Evolutionary conservation across 371 early-diverging fungal species (phyloP).

Genomic region (Mucor plumbeus): DNA sequence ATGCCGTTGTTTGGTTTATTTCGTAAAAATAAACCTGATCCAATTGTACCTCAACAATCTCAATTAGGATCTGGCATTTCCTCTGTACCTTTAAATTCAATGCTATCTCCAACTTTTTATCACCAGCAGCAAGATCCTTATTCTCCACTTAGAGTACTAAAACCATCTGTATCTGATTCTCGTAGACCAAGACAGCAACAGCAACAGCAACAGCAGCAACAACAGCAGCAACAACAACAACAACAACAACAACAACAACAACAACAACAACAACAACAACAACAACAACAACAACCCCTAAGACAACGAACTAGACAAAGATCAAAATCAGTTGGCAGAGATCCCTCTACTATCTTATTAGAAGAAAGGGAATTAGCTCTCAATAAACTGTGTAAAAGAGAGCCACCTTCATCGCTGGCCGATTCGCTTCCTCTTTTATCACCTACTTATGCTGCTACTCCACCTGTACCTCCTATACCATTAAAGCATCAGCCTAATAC

Average conservation of each 20-base stretch:
- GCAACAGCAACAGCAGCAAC: constrained; percentile 17
- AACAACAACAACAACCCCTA: neutral
- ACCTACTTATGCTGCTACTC: constrained; percentile 14
- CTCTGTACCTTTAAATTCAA: constrained; percentile 26
- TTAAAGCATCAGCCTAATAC: constrained; percentile 16
- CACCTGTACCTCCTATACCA: constrained; percentile 39
- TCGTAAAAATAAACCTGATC: constrained; percentile 25
- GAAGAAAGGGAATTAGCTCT: constrained; percentile 30
- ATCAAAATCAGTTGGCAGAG: constrained; percentile 37
- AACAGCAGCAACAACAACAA: constrained; percentile 22
- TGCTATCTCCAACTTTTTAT: constrained; percentile 13
- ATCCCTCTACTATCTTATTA: constrained; percentile 22
- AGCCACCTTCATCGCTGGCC: constrained; percentile 21
- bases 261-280: constrained; percentile 20
- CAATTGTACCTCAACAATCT: neutral
- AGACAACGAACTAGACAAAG: constrained; percentile 28
- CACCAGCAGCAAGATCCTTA: constrained; percentile 10
- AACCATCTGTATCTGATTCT: constrained; percentile 12
- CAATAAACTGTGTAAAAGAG: constrained; percentile 30
- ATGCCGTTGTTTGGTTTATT: constrained; percentile 31
- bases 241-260: constrained; percentile 11
- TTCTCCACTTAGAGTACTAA: constrained; percentile 9
- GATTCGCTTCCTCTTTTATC: constrained; percentile 29
- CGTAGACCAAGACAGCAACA: constrained; percentile 5
- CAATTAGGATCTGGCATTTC: constrained; percentile 21